A percentile compares a stretch with the other conserved stretches of the same genome.
Evolutionary conservation across 306 rosid genomes (phyloP).

Genomic region (Trifolium dubium): DNA sequence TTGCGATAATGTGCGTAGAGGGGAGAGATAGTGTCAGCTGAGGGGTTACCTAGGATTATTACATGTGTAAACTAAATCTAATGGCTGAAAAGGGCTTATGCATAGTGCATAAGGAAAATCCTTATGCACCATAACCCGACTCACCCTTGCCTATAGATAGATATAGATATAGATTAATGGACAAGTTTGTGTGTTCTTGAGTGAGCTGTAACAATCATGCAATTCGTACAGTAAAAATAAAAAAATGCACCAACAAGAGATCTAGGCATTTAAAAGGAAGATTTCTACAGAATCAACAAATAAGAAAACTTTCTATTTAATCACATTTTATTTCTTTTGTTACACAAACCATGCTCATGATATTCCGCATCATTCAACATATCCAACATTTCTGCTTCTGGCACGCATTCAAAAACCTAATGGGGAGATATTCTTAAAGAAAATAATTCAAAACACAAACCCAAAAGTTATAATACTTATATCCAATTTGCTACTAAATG

Average conservation of each 20-base stretch:
- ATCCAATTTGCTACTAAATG: conserved; percentile 1
- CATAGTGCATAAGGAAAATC: too few relatives aligned
- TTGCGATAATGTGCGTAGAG: too few relatives aligned
- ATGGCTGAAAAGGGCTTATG: too few relatives aligned
- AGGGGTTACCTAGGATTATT: too few relatives aligned
- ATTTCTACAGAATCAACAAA: conserved; percentile 21
- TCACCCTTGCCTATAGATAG: too few relatives aligned
- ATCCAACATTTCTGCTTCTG: conserved; percentile 46
- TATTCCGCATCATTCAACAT: conserved; percentile 48
- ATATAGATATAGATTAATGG: too few relatives aligned
- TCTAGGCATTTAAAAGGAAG: conserved; percentile 21
- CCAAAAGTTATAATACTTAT: conserved; percentile 27
- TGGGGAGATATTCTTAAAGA: conserved; percentile 30
- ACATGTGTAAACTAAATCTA: too few relatives aligned
- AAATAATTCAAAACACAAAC: conserved; percentile 40
- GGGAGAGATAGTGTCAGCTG: too few relatives aligned
- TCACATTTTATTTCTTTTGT: conserved; percentile 51
- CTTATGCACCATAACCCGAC: too few relatives aligned
- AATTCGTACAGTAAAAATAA: conserved; percentile 30
- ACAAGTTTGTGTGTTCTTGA: conserved; percentile 45
- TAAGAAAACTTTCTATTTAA: conserved; percentile 35
- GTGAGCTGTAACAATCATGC: conserved; percentile 48
- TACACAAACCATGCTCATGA: conserved; percentile 45
- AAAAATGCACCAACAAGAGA: conserved; percentile 9
- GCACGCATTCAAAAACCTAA: conserved; percentile 44